Conservation (phyloP, 1,284 basidiomycete species). For the Ganoderma lingzhi region DNA sequence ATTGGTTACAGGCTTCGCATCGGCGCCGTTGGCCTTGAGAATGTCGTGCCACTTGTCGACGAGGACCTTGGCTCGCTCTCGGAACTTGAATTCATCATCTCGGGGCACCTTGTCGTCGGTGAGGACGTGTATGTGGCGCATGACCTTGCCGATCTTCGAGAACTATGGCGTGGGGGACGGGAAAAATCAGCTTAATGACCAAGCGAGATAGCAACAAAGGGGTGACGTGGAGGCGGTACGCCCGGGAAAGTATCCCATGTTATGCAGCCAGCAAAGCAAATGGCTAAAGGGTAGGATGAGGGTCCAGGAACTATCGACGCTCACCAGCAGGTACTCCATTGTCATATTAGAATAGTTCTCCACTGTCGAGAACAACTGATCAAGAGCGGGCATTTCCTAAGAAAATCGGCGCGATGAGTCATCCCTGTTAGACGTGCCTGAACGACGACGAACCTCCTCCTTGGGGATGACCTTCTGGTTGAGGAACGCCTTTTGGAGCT, state of each 20-base stretch:
- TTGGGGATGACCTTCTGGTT: conserved; percentile 64
- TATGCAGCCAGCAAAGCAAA: conserved; percentile 33
- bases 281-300: conserved; percentile 1
- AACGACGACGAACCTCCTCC: conserved; percentile 53
- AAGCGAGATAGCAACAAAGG: conserved; percentile 30
- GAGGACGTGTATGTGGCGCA: conserved; percentile 91
- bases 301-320: conserved; percentile 37
- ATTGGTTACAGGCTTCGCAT: conserved; percentile 37
- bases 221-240: conserved; percentile 28
- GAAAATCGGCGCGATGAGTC: conserved; percentile 7
- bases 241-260: conserved; percentile 34
- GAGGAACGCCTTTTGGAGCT: conserved; percentile 90
- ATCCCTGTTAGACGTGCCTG: background rate
- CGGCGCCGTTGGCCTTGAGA: conserved; percentile 52
- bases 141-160: conserved; percentile 98
- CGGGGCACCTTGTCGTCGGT: conserved; percentile 74
- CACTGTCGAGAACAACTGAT: conserved; percentile 83
- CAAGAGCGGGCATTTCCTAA: conserved; percentile 82
- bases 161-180: conserved; percentile 53
- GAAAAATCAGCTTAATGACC: conserved; percentile 32
- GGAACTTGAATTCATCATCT: conserved; percentile 89
- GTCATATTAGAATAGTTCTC: conserved; percentile 88
- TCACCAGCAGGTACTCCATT: conserved; percentile 82
- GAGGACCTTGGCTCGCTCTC: conserved; percentile 76
- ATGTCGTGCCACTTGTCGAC: conserved; percentile 81